Base-by-base conservation (phyloP, 352 stramenopile genomes). In the Peronosclerospora sorghi region DNA sequence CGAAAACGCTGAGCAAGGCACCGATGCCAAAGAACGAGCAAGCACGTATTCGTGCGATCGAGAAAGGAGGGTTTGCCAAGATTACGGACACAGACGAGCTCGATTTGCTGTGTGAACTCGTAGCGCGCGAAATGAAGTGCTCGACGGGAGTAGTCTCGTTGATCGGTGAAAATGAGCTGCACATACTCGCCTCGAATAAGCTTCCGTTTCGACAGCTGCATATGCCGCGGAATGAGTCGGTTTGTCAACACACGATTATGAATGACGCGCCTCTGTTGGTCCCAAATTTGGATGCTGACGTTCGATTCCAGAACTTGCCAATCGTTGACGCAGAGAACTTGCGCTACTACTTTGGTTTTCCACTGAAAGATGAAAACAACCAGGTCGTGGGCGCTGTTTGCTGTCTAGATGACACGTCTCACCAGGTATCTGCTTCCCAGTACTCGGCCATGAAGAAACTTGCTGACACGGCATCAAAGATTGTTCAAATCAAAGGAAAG, bases 191-290 rank as follows among this genome's bases (percentile, higher is more conserved):
- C 8, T 68, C 64, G 24, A 57, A 57, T 32, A 28, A 58, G 36
- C 35, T 29, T 24, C 43, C 49, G 2, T 54, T 73, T 30, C 52
- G 62, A 17, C 46, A 55, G 26, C 30, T 69, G 8, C 48, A 62
- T 30, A 78, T 81, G 47, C 60, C 68, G 15, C 71, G 71, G 5
- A 53, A 78, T 13, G 44, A 79, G n/a, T 66, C 63, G 14, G 79
- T 88, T 48, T 88, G 75, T 35, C 59, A 72, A 27, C 75, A 85
- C 47, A 72, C 61, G 13, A 71, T 88, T 44, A 71, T 88, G 70
- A 68, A 73, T 9, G 37, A 68, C 32, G 62, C 68, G 57, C 72
- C 74, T 8, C 45, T 88, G 20, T 45, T 87, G 10, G 62, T 84
- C 32, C 67, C 58, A 1, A 55, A 83, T 35, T 55, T 65, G 0